Base-by-base conservation (phyloP, 2,329 filamentous ascomycete genomes). In the Coniochaeta sp. region DNA sequence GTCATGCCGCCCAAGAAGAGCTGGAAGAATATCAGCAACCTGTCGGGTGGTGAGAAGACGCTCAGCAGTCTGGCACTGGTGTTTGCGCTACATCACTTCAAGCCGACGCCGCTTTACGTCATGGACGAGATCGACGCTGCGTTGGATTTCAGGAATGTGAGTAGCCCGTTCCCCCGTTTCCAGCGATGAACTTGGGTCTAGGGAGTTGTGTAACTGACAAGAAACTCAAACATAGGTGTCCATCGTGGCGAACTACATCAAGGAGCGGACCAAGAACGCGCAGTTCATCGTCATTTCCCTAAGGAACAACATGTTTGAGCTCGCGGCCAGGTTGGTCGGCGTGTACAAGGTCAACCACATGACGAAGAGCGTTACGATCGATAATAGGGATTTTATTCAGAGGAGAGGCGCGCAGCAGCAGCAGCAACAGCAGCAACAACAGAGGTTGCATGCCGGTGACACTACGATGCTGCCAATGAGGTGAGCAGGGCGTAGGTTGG, bases 331-430 rank as follows among this genome's bases (percentile, higher is more conserved):
- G 60, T 83, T 99, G 62, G 92, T 99, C 16, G 96, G 96, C 66
- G 95, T 99, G 60, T 99, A 99, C 81, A 99, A 99, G 81, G 95
- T 99, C 73, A 98, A 96, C 76, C 93, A 99, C 75, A 99, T 98
- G 87, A 95, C 90, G 62, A 95, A 93, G 84, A 93, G 89, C 74
- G 90, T 95, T 24, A 92, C 90, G 58, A 91, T 95, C 64, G 90
- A 95, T 75, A 95, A 95, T 75, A 81, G 80, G 66, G 89, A 95
- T 75, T 95, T 88, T 71, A 90, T 89, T 66, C 70, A 70, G 62
- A 72, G 78, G 66, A 69, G 66, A 58, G 71, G 70, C 54, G 73
- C 71, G 65, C 69, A 71, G 42, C 65, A 65, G 60, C 61, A 62
- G 40, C 61, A 62, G 32, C 59, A 59, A 16, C 59, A 19, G 47